Evolutionary conservation across 108 stramenopile genomes (phyloP), one percentile per base, ranked within the genome.

Genomic region (Conticribra guillardii): DNA sequence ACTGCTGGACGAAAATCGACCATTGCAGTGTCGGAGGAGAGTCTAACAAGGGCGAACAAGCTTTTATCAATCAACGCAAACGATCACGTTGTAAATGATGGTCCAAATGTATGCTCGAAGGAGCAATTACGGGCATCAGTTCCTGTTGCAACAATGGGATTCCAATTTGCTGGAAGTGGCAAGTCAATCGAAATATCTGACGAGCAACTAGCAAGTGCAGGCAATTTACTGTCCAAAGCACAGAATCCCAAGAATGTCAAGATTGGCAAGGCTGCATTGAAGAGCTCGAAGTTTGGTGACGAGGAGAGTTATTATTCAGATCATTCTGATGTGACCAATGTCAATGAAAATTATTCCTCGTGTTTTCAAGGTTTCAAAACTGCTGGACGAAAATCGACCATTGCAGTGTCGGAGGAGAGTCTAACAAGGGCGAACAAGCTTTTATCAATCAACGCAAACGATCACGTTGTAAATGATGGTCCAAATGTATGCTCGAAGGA

Each of bases 81-180:
- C n/a, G n/a, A n/a, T n/a, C n/a, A n/a, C n/a, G n/a, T n/a, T n/a
- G n/a, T n/a, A n/a, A n/a, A n/a, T n/a, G n/a, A n/a, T n/a, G n/a
- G n/a, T n/a, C n/a, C n/a, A n/a, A n/a, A n/a, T n/a, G n/a, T n/a
- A n/a, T n/a, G n/a, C n/a, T n/a, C n/a, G n/a, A n/a, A n/a, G n/a
- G 37, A 41, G 5, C 37, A 41, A 41, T 41, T 41, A 41, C 37
- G 11, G 11, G 5, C 8, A 11, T 41, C 11, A 5, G 11, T 11
- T 11, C 5, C 11, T 11, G 5, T 41, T 9, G 5, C 37, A 41
- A 11, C 37, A 60, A 29, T 34, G 8, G 60, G 33, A 17, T 86
- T 86, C 65, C 76, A 68, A 55, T 83, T 73, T 53, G 82, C 82
- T 31, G 82, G 85, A 47, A 68, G 51, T 14, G 56, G 67, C 8